These are phyloP conservation scores for Fonticula alba DNA, from an alignment of 78 protist genomes.

Conservation along the genomic window DNA sequence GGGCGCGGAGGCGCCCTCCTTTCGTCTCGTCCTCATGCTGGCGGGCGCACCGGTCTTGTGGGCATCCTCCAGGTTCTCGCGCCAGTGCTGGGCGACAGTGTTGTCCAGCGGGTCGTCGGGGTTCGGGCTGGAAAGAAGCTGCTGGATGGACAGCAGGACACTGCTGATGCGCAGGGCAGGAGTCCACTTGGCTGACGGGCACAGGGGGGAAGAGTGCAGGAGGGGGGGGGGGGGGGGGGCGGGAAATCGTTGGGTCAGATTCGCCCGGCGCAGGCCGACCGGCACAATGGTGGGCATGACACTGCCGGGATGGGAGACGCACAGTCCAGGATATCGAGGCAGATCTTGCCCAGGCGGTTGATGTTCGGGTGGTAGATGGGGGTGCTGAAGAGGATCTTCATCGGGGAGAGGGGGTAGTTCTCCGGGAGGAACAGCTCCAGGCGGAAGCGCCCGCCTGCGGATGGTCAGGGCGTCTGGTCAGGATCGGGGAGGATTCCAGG, in stretches of 20 bases:
- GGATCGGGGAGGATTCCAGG: too few relatives aligned
- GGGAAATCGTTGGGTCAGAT: not conserved
- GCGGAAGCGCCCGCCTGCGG: slow-evolving; percentile 65
- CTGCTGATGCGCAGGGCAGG: slow-evolving; percentile 93
- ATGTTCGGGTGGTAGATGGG: slow-evolving; percentile 96
- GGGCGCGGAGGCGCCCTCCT: too few relatives aligned
- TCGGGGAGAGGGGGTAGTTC: slow-evolving; percentile 92
- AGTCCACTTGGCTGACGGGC: slow-evolving; percentile 79
- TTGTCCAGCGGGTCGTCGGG: slow-evolving; percentile 82
- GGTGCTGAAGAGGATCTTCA: slow-evolving; percentile 66
- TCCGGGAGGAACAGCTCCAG: slow-evolving; percentile 83
- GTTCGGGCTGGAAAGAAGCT: slow-evolving; percentile 58
- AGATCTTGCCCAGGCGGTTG: slow-evolving; percentile 84
- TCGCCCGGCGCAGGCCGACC: too few relatives aligned
- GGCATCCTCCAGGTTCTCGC: too few relatives aligned
- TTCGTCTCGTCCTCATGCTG: too few relatives aligned
- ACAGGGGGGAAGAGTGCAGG: not conserved
- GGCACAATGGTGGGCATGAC: not conserved
- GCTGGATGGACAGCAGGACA: slow-evolving; percentile 79
- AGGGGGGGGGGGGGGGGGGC: not conserved
- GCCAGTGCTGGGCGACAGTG: slow-evolving; percentile 30
- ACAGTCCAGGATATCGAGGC: slow-evolving; percentile 94
- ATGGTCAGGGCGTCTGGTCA: slow-evolving; percentile 2
- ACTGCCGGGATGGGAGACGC: too few relatives aligned
- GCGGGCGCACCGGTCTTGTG: too few relatives aligned